A percentile compares a stretch with the other conserved stretches of the same genome.
These are phyloP conservation scores for Groenewaldozyma sp. DNA, from an alignment of 1,139 yeast species.

Conservation along the genomic window DNA sequence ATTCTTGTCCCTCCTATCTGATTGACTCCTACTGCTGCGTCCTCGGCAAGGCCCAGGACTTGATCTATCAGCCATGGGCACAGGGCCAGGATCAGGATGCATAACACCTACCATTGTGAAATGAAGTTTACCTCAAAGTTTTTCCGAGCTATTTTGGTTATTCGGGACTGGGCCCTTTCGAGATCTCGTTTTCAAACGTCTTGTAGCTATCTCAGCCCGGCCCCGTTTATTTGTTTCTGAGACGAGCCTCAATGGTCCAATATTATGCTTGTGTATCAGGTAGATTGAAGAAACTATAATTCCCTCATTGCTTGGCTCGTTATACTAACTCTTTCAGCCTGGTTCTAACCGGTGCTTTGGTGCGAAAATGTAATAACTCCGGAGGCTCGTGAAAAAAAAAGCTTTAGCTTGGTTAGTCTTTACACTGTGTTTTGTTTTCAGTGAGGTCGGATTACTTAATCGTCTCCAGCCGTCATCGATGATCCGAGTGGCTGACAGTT, in stretches of 20 bases:
- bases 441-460: too few relatives aligned
- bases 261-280: too few relatives aligned
- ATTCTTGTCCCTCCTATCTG: neutral
- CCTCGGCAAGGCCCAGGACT: neutral
- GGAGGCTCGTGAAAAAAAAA: too few relatives aligned
- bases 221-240: neutral
- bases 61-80: neutral
- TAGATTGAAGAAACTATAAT: too few relatives aligned
- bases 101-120: slow-evolving; percentile 1
- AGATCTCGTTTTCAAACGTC: neutral
- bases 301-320: too few relatives aligned
- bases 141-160: neutral
- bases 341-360: too few relatives aligned
- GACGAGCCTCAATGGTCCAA: neutral
- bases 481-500: too few relatives aligned
- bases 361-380: too few relatives aligned
- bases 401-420: too few relatives aligned
- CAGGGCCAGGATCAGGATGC: neutral
- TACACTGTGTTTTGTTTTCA: too few relatives aligned
- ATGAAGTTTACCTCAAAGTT: neutral
- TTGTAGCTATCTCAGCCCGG: neutral
- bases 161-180: neutral
- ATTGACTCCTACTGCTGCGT: neutral
- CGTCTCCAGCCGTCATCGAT: too few relatives aligned
- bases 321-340: too few relatives aligned